Evolutionary conservation across 164 flowering plant species (phyloP).

Genomic region (Magnolia officinalis): DNA sequence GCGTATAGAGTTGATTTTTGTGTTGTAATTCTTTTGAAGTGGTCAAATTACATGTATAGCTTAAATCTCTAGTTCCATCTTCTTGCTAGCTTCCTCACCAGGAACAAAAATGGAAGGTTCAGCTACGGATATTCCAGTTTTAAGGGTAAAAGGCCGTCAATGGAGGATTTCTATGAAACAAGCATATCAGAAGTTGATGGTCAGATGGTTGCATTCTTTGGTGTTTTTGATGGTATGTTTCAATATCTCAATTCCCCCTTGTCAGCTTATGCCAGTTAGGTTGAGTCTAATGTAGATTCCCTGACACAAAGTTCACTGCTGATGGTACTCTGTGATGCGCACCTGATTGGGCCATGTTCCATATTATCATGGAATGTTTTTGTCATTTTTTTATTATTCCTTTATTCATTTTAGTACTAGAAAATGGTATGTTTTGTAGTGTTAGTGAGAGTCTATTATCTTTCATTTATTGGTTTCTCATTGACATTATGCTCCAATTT

Average conservation of each 20-base stretch:
- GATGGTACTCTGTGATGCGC: not conserved
- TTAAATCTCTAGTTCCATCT: not conserved
- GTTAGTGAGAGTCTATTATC: not conserved
- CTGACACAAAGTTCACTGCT: not conserved
- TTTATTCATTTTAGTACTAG: not conserved
- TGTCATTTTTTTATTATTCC: not conserved
- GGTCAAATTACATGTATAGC: not conserved
- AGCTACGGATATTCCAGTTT: constrained; percentile 81
- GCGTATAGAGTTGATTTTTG: too few relatives aligned
- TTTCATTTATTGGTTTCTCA: not conserved
- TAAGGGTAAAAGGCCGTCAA: constrained; percentile 71
- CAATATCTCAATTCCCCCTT: not conserved
- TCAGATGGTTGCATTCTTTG: constrained; percentile 78
- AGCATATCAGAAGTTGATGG: constrained; percentile 70
- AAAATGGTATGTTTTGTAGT: not conserved
- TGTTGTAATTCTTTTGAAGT: not conserved
- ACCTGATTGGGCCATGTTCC: not conserved
- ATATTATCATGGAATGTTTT: not conserved
- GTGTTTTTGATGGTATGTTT: constrained; percentile 72
- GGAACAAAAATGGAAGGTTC: constrained; percentile 44
- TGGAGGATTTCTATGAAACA: constrained; percentile 83
- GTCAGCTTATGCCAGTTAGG: not conserved
- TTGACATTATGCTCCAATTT: constrained; percentile 7
- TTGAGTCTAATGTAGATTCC: not conserved
- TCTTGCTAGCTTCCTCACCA: constrained; percentile 50